Evolutionary conservation across 129 eudicot species (phyloP), one percentile per base, ranked within the genome.

Genomic region (Ambrosia artemisiifolia): DNA sequence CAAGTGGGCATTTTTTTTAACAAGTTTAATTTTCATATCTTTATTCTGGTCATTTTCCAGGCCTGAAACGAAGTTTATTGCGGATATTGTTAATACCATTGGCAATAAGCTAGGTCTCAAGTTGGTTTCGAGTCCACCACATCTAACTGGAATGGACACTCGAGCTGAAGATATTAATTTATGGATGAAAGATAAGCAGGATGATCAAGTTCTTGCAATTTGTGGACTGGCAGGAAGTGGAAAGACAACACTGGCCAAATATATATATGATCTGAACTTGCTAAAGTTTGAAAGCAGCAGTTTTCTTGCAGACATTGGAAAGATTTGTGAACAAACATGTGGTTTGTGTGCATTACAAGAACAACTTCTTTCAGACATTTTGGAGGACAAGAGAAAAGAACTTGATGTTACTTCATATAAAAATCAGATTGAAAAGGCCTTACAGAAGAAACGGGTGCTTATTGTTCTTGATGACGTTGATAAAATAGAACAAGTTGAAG

Each of bases 401-500:
- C 70, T 75, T 40, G 73, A 75, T 20, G 76, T 71, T 60, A 76
- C 76, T 20, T 59, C 48, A 8, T 24, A 33, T 18, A 76, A 79
- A 55, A 56, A 11, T 67, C 80, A 76, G 63, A 75, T 83, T n/a
- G 69, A 67, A 20, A 63, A 68, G 4, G 77, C 69, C 14, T 36
- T 83, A 34, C 40, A 38, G 1, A 32, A 40, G 17, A 83, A 72
- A 79, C 59, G 63, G 16, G 77, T 79, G 34, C 84, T 83, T 72
- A 57, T 83, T 54, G 87, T 83, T 66, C 76, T 83, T 18, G 84
- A 83, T 66, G 87, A 83, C 73, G 72, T 83, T 49, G 87, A 79
- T 71, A 42, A 71, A 17, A 14, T 38, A 9, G 75, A 79, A 7
- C 87, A 83, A 5, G 36, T 83, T 18, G 76, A 79, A 71, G 79